Base-by-base conservation (phyloP, 345 rosid genomes). In the Trapa incisa region DNA sequence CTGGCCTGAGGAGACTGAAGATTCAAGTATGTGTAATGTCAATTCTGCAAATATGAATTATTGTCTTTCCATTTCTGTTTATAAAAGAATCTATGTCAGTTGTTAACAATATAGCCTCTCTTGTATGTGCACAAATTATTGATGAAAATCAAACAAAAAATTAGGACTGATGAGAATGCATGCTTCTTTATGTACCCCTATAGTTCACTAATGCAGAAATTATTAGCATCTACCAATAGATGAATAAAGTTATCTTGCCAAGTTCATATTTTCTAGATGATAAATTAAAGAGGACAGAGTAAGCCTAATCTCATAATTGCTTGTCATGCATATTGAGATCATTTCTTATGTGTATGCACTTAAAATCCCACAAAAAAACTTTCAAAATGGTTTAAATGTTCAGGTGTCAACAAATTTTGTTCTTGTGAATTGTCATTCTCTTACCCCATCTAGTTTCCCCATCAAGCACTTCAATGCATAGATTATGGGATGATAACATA, bases 1-100 rank as follows among this genome's bases (percentile, higher is more conserved):
- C 66, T 83, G 84, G 53, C 79, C 81, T 48, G 99, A 93, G 64
- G 98, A 93, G 64, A 75, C 83, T n/a, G 98, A 93, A 72, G 98
- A 93, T 74, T 77, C 95, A 17, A 90, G 98, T 93, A 87, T 71
- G 89, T 64, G 5, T 52, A 45, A 29, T 35, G 5, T 60, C 35
- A 45, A 35, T 9, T 33, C 38, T 39, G 43, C 43, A 41, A 41
- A 41, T 41, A 41, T 41, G 4, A 12, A 33, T 56, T 43, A n/a
- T n/a, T 22, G 29, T 22, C 37, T 63, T 3, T 37, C 12, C 66
- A 43, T 6, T 1, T 45, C 33, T 14, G 14, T 36, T 6, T 15
- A n/a, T 48, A 17, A 16, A 22, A 52, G 33, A 70, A 15, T 42
- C 29, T 37, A 22, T 70, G 2, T 2, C 38, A 3, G 37, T 42